A percentile compares a stretch with the other conserved stretches of the same genome.
phyloP scores from a whole-genome alignment of 2,329 filamentous ascomycete species.

The Aspergillus clavatus region DNA sequence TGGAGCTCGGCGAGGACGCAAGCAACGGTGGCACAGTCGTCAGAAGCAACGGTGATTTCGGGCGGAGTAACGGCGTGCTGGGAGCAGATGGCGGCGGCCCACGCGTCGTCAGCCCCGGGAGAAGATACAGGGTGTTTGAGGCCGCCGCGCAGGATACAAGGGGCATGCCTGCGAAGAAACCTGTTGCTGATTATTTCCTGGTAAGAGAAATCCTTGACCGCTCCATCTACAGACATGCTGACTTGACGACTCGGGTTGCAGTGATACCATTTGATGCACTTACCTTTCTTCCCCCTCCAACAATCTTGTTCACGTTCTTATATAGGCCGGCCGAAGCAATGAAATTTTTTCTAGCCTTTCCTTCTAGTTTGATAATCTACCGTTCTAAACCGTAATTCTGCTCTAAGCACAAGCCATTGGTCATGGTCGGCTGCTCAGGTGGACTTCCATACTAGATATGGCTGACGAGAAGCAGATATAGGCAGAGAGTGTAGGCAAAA shows the following conservation, averaged over 20 bases:
- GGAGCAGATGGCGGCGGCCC: conserved; percentile 44
- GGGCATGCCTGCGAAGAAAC: conserved; percentile 98
- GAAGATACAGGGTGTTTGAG: conserved; percentile 91
- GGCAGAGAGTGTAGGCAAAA: no score
- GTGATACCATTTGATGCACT: conserved; percentile 7
- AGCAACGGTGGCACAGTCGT: conserved; percentile 67
- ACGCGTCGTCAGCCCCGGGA: conserved; percentile 65
- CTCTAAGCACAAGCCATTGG: no score
- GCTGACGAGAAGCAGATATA: no score
- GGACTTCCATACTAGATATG: no score
- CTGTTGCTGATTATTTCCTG: conserved; percentile 94
- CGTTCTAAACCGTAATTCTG: not conserved
- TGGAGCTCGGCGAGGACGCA: conserved; percentile 86
- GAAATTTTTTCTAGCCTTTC: not conserved
- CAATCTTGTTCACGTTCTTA: conserved; percentile 5
- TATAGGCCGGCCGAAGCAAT: conserved; percentile 9
- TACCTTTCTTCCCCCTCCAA: conserved; percentile 4
- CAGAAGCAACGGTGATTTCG: conserved; percentile 52
- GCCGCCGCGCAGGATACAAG: conserved; percentile 92
- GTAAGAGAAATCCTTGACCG: conserved; percentile 23
- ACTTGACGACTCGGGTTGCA: not conserved
- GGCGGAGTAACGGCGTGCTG: conserved; percentile 44
- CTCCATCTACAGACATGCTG: not conserved
- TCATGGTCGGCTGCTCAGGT: no score
- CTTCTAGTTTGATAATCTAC: not conserved